Base-by-base conservation (phyloP, 2,329 filamentous ascomycete species). In the Mycogone perniciosa region DNA sequence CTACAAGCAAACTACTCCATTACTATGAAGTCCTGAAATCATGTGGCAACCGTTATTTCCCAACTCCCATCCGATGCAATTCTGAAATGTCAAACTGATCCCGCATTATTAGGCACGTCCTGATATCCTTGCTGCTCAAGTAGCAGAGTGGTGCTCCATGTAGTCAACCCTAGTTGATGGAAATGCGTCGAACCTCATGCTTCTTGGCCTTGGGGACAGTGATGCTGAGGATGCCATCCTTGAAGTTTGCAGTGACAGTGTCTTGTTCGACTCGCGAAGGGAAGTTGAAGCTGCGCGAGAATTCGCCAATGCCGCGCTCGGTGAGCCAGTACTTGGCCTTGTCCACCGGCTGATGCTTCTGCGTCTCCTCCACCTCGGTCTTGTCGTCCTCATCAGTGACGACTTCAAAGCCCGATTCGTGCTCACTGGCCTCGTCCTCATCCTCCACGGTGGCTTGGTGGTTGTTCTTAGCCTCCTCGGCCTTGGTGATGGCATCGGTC, bases 201-300 rank as follows among this genome's bases (percentile, higher is more conserved):
- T 79, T 81, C 70, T 76, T 79, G 27, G 79, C 77, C 75, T 86
- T 88, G 46, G 85, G 85, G 13, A 88, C 77, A 29, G 73, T 62
- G 53, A 89, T 74, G 58, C 66, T 79, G 57, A 89, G 71, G 56
- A 88, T 74, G 30, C 85, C 85, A 54, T 88, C 78, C 67, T 80
- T 77, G 59, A 88, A 77, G 48, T 64, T 74, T 45, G 85, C 85
- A 41, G 67, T 73, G 50, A 89, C 84, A 3, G 61, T 68, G 11
- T 82, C 79, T 60, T 80, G 76, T 61, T 86, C 81, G 54, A 89
- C 76, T 30, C 76, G 77, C 47, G 69, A 68, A 1, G 84, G 82
- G 72, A 89, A 88, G 65, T 72, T 79, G 71, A 88, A 88, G 53
- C 75, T 80, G 56, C 85, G 79, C 44, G 79, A 75, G 70, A 88